phyloP scores from a whole-genome alignment of 2,329 filamentous ascomycete species.

The Trichoderma koningiopsis region DNA sequence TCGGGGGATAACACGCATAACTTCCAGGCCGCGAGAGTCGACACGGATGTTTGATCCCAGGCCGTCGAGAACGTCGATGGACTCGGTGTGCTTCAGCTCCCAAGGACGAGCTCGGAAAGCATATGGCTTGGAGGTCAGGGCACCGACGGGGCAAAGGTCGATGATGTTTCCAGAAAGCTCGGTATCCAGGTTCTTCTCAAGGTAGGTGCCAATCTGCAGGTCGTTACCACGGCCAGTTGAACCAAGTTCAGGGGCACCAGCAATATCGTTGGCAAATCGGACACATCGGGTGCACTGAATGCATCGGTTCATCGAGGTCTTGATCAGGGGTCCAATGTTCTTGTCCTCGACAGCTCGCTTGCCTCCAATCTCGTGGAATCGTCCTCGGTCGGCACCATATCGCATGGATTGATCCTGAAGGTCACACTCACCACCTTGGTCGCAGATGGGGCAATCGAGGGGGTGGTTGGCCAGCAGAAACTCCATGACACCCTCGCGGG shows the following conservation, averaged over 20 bases:
- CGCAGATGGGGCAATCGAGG: conserved; percentile 94
- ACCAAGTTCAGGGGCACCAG: conserved; percentile 92
- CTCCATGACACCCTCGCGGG: conserved; percentile 98
- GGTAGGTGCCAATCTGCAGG: conserved; percentile 96
- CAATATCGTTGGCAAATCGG: conserved; percentile 96
- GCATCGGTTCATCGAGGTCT: conserved; percentile 99
- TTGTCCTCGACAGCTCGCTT: conserved; percentile 99
- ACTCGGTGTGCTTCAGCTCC: conserved; percentile 96
- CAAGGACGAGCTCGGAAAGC: conserved; percentile 95
- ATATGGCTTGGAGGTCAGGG: conserved; percentile 94
- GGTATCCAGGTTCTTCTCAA: conserved; percentile 90
- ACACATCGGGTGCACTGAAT: conserved; percentile 99
- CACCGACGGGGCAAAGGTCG: conserved; percentile 96
- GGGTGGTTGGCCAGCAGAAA: conserved; percentile 96
- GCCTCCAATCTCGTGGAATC: conserved; percentile 93
- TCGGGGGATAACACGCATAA: conserved; percentile 90
- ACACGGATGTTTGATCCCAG: conserved; percentile 94
- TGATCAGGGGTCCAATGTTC: conserved; percentile 96
- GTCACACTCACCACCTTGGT: conserved; percentile 98
- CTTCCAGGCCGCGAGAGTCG: conserved; percentile 89
- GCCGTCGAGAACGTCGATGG: conserved; percentile 90
- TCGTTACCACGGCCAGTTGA: conserved; percentile 95
- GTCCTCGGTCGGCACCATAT: conserved; percentile 92
- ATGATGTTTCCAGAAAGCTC: conserved; percentile 98
- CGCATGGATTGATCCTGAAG: conserved; percentile 99